Evolutionary conservation across 2,329 filamentous ascomycete genomes (phyloP), one percentile per base, ranked within the genome.

Genomic region (Nannizziopsis arthrosporioides): DNA sequence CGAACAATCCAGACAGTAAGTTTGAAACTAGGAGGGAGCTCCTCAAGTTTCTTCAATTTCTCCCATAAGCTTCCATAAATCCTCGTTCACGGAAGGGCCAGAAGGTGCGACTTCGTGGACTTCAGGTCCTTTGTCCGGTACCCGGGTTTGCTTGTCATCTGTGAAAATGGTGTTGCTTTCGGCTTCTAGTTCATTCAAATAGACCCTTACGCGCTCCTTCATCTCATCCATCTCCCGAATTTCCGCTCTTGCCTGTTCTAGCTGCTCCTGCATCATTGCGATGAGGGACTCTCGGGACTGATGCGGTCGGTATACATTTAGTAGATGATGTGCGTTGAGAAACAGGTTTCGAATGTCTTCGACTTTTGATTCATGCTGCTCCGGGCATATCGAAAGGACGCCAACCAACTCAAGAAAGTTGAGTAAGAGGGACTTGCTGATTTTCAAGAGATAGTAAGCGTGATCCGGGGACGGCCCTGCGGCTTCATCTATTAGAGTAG

Each of bases 231-330:
- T 84, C 66, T 83, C 84, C 55, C 82, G 80, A 45, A 88, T 87
- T 66, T 95, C 88, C 47, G 76, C 77, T 55, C 76, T 78, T 48
- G 82, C 82, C 56, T 73, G 75, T 56, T 85, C 80, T 27, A 94
- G 68, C 59, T 90, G 84, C 55, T 84, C 82, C 66, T 94, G 85
- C 84, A 95, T 88, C 71, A 90, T 77, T 55, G 82, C 68, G 30
- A 94, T 94, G 50, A 94, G 72, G 22, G 82, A 88, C 69, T 95
- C 89, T 39, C 90, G 72, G 18, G 89, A 88, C 68, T 96, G 90
- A 63, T 95, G 89, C 8, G 89, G 89, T 30, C 90, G 77, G 67
- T 94, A 96, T 64, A 94, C 82, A 64, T 98, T 98, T 55, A 96
- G 80, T 47, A 94, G 75, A 60, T 93, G 86, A 66, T 95, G 88